Evolutionary conservation across 306 rosid species (phyloP).

Genomic region (Malus fusca): DNA sequence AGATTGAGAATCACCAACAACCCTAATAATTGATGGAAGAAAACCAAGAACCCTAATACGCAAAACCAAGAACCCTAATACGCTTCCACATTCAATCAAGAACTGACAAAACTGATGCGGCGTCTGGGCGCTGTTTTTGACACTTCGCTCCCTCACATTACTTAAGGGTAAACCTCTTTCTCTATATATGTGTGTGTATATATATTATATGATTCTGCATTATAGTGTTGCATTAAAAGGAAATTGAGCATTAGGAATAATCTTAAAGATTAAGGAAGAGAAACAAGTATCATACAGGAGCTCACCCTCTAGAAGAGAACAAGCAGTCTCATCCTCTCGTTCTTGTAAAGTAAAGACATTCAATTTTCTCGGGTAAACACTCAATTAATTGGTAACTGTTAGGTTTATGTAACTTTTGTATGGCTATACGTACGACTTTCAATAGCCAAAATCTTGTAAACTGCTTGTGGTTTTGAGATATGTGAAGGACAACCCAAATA

Average conservation of each 20-base stretch:
- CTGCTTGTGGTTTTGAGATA: neutral
- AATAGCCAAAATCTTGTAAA: neutral
- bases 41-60: no score
- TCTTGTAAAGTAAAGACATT: neutral
- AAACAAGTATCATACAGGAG: no score
- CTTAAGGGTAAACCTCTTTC: neutral
- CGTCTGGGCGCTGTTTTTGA: neutral
- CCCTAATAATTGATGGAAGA: no score
- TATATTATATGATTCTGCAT: neutral
- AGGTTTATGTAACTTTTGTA: neutral
- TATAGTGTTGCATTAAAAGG: neutral
- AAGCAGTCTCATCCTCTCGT: neutral
- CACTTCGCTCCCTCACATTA: neutral
- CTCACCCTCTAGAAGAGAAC: neutral
- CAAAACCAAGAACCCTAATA: no score
- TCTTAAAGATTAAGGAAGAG: neutral
- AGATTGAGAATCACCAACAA: no score
- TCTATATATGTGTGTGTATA: no score
- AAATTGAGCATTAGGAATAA: neutral
- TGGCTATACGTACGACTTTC: neutral
- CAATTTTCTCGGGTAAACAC: neutral
- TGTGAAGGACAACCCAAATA: neutral
- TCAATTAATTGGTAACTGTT: neutral
- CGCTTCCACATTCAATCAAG: neutral
- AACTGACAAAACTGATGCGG: neutral